These are phyloP conservation scores for Trametes cubensis DNA, from an alignment of 768 basidiomycete genomes.

Conservation along the genomic window DNA sequence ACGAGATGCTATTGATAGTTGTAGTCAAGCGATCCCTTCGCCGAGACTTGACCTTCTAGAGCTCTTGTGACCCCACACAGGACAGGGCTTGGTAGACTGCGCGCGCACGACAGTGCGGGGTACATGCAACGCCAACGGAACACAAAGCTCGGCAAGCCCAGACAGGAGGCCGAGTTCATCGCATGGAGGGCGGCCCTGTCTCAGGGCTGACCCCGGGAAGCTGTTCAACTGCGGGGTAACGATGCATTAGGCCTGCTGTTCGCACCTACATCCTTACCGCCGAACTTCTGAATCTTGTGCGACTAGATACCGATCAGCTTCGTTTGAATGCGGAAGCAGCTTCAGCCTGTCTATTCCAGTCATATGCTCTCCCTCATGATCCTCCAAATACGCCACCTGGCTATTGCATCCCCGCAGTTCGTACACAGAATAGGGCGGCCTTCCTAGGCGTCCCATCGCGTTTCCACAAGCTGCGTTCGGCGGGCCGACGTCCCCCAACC, in stretches of 20 bases:
- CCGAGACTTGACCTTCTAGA: background rate
- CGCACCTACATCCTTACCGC: slow-evolving; percentile 11
- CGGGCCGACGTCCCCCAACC: background rate
- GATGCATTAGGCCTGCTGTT: slow-evolving; percentile 15
- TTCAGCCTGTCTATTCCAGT: slow-evolving; percentile 7
- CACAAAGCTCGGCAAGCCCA: background rate
- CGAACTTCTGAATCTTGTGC: slow-evolving; percentile 11
- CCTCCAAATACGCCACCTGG: slow-evolving; percentile 10
- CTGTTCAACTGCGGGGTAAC: slow-evolving; percentile 17
- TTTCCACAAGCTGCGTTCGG: slow-evolving; percentile 12
- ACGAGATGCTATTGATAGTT: slow-evolving; percentile 6
- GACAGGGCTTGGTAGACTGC: background rate
- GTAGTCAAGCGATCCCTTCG: slow-evolving; percentile 9
- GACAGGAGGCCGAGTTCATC: background rate
- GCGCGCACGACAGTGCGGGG: background rate
- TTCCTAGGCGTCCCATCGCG: slow-evolving; percentile 17
- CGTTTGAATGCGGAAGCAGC: slow-evolving; percentile 20
- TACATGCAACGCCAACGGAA: background rate
- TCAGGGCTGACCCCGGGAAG: slow-evolving; percentile 13
- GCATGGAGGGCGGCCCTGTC: background rate
- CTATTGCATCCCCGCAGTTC: slow-evolving; percentile 14
- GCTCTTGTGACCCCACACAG: background rate
- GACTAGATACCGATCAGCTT: slow-evolving; percentile 17
- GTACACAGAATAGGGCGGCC: background rate
- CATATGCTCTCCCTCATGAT: slow-evolving; percentile 28